Base-by-base conservation (phyloP, 306 rosid species). In the Medicago ruthenica region DNA sequence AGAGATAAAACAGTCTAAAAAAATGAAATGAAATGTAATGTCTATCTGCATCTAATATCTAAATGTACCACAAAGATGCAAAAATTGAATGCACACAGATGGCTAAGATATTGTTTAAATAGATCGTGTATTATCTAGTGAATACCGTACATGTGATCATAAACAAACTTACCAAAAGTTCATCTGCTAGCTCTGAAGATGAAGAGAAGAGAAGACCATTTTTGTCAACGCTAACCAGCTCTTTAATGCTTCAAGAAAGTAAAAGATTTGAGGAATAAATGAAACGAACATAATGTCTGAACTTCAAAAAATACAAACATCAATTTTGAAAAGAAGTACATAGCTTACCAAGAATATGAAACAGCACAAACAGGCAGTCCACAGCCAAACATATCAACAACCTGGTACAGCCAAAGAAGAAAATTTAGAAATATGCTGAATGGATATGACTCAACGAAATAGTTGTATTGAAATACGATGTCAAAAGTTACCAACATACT, bases 351-450 rank as follows among this genome's bases (percentile, higher is more conserved):
- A 59, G 97, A 95, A 85, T 95, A 95, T 5, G 98, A 92, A 83
- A 92, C 97, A 6, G 98, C 98, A 79, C 97, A 95, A 80, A 92
- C 98, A 24, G 97, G 98, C 74, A 95, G 85, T 64, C 98, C 97
- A 85, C 98, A 95, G 67, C 98, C 98, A 54, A 95, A 95, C 98
- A 95, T 95, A 85, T 95, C 98, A 76, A 95, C 98, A 62, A 95
- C 90, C 98, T 95, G 71, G 71, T 61, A 63, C 39, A 55, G 47
- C 39, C 71, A 80, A 72, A 54, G 64, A 50, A 21, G 20, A 76
- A 63, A 48, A 21, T 14, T 36, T 47, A 81, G 34, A 78, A 70
- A 74, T 17, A 55, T 67, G 45, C 8, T 6, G 24, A 76, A 47
- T 21, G 37, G 63, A 71, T 18, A 24, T 24, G 41, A 57, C 58